Evolutionary conservation across 345 rosid species (phyloP), one percentile per base, ranked within the genome.

Genomic region (Corymbia maculata): DNA sequence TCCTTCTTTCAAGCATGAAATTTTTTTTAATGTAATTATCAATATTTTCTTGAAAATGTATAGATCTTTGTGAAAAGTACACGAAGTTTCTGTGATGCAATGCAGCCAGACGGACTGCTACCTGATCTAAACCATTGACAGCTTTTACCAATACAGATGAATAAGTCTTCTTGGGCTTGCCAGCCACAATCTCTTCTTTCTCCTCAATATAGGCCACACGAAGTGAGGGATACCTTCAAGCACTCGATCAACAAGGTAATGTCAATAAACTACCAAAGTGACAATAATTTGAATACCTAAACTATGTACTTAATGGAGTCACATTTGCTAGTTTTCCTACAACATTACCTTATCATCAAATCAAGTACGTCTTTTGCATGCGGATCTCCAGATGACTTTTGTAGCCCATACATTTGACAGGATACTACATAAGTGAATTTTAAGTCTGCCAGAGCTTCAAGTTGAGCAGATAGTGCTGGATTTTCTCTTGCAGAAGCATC

Each of bases 171-270:
- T 30, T 50, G 45, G 91, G 92, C 87, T 87, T 85, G 80, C 91
- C 88, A 45, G 42, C 91, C 88, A 87, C 91, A 32, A 94, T 92
- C 90, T 93, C 98, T 91, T 97, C 99, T 93, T 95, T 96, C 95
- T 96, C 99, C 91, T 96, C 98, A 85, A 96, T 95, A 90, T 97
- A 96, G 89, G 99, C 99, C 89, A 97, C 96, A 86, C 99, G 99
- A 14, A 97, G 93, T 86, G 99, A 93, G 79, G 99, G 94, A 88
- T 96, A 93, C 95, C 99, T 97, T 91, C 91, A 89, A 75, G 82
- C 28, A 42, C 49, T 12, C 82, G 6, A 44, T 85, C 79, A 91
- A 87, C 57, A 57, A 36, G 45, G 44, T 24, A n/a, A 30, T 47
- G 55, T 59, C 57, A 53, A 53, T 50, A 80, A 53, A 26, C 45